phyloP scores from a whole-genome alignment of 1,139 yeast genomes.

The Candida glucosophila region DNA sequence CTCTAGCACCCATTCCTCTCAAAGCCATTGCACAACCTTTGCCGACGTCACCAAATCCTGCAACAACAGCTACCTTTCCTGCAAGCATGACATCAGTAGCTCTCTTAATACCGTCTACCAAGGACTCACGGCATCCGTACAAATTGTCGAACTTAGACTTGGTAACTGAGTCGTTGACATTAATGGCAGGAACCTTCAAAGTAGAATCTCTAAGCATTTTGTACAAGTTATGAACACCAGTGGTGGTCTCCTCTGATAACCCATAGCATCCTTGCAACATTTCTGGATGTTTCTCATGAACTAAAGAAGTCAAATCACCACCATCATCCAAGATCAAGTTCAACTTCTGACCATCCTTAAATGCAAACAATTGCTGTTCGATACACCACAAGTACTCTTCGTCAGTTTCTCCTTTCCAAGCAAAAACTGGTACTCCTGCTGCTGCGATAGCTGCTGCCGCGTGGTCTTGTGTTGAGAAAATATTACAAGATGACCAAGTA shows the following conservation, averaged over 20 bases:
- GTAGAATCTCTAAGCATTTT: conserved; percentile 85
- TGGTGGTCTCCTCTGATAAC: conserved; percentile 98
- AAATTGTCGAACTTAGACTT: conserved; percentile 99
- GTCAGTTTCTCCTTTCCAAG: conserved; percentile 99
- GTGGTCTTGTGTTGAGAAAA: conserved; percentile 98
- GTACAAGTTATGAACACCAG: conserved; percentile 99
- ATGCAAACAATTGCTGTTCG: conserved; percentile 97
- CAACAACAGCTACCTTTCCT: conserved; percentile 98
- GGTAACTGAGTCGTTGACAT: conserved; percentile 98
- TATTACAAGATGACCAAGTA: conserved; percentile 99
- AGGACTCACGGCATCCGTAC: conserved; percentile 99
- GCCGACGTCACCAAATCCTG: conserved; percentile 99
- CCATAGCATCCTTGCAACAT: conserved; percentile 94
- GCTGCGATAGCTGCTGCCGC: conserved; percentile 99
- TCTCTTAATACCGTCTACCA: conserved; percentile 98
- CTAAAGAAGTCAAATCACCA: conserved; percentile 97
- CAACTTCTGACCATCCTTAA: conserved; percentile 93
- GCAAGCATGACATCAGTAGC: conserved; percentile 99
- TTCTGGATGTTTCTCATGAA: conserved; percentile 98
- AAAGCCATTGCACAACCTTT: conserved; percentile 99
- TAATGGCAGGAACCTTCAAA: conserved; percentile 98
- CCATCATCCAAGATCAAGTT: conserved; percentile 99
- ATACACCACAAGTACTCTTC: conserved; percentile 99
- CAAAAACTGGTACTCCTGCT: conserved; percentile 98
- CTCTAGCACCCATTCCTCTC: conserved; percentile 99